A percentile compares a stretch with the other conserved stretches of the same genome.
These are phyloP conservation scores for Haplographium delicatum DNA, from an alignment of 495 filamentous ascomycete species.

Conservation along the genomic window DNA sequence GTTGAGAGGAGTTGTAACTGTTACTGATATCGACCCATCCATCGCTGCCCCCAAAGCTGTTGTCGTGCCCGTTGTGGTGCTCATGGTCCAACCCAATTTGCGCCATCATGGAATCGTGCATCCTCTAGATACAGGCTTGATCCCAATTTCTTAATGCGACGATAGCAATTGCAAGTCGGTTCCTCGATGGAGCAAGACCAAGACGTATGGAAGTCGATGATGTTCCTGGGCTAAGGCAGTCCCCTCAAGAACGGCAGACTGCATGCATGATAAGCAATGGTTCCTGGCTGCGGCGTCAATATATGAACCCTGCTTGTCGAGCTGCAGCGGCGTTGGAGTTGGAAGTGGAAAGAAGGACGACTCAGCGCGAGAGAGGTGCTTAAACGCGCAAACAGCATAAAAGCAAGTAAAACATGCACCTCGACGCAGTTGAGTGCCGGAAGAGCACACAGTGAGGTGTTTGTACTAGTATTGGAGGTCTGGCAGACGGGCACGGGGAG, in stretches of 20 bases:
- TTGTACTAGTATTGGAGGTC: not conserved
- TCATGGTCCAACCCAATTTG: slow-evolving; percentile 29
- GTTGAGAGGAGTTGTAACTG: slow-evolving; percentile 26
- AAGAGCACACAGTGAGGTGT: not conserved
- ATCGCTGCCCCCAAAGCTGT: slow-evolving; percentile 17
- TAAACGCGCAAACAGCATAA: slow-evolving; percentile 21
- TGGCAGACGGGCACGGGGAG: slow-evolving; percentile 1
- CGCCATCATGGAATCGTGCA: slow-evolving; percentile 29
- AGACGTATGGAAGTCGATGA: slow-evolving; percentile 13
- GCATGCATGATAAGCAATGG: slow-evolving; percentile 30
- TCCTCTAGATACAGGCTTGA: slow-evolving; percentile 14
- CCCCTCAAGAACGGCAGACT: slow-evolving; percentile 27
- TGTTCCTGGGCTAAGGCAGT: slow-evolving; percentile 29
- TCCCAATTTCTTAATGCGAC: slow-evolving; percentile 4
- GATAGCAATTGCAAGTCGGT: slow-evolving; percentile 15
- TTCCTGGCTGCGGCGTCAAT: slow-evolving; percentile 26
- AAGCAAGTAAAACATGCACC: slow-evolving; percentile 17
- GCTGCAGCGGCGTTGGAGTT: slow-evolving; percentile 22
- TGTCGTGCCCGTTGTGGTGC: slow-evolving; percentile 22
- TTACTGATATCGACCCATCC: slow-evolving; percentile 27
- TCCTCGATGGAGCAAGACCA: slow-evolving; percentile 9
- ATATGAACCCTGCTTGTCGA: slow-evolving; percentile 22
- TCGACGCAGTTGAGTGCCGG: slow-evolving; percentile 8
- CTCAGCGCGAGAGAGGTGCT: slow-evolving; percentile 13
- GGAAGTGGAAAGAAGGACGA: slow-evolving; percentile 12